Evolutionary conservation across 192 early-diverging fungal species (phyloP), one percentile per base, ranked within the genome.

Genomic region (Backusella macrospora): DNA sequence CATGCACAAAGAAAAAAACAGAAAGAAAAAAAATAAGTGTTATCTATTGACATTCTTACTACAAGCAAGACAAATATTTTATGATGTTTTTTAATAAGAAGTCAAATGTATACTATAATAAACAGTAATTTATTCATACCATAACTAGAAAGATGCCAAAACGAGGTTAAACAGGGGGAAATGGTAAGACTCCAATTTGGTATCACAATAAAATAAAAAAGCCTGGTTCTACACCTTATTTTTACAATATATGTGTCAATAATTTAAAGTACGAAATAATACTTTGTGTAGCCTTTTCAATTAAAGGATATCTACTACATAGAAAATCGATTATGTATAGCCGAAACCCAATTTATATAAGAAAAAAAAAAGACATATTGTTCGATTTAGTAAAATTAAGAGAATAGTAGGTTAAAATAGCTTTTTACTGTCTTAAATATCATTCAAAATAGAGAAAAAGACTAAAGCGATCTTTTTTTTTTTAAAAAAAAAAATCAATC

Each of bases 221-320:
- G n/a, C 52, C 52, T 26, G 52, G 52, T 59, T 59, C 26, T 59
- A 23, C 21, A 13, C 52, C 52, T 59, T 23, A 23, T 23, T 59
- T 59, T 59, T 23, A 59, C 52, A 9, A 59, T 59, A 21, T 59
- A 12, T 26, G 52, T 59, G 52, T 59, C 52, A 59, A 52, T 18
- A 49, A 1, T 59, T 59, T 59, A 59, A 59, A 59, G 52, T 26
- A 26, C 52, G 52, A 18, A 1, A 23, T 23, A 0, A 1, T 16
- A n/a, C 15, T 2, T 5, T 55, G 52, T 55, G 52, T 55, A 13
- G 52, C 52, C 5, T 23, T n/a, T 43, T 0, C 0, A 6, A 43
- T 43, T 43, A 34, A 34, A 34, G 2, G 29, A 34, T 2, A 34
- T 43, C 42, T 43, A 43, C 42, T 43, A 9, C 4, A 4, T 43